Percentiles rank a stretch among this genome's conserved stretches.
Conservation (phyloP, 768 basidiomycete species). For the Pholiota molesta region DNA sequence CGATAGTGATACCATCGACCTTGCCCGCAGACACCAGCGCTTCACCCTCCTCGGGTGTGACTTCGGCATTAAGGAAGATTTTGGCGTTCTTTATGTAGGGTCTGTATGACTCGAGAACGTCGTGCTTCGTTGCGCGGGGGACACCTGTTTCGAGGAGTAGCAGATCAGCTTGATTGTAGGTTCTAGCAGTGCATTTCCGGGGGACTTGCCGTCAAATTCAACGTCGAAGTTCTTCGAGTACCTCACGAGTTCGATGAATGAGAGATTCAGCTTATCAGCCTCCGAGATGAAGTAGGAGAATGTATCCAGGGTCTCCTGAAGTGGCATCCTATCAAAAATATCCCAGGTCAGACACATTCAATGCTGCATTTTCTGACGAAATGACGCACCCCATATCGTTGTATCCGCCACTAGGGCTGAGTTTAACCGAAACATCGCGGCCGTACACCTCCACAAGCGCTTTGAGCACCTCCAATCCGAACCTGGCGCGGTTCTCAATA, state of each 20-base stretch:
- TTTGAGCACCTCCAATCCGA: conserved; percentile 53
- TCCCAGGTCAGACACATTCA: not conserved
- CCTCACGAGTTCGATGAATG: conserved; percentile 15
- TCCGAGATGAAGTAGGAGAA: conserved; percentile 43
- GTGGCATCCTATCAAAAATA: conserved; percentile 37
- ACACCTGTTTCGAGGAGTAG: conserved; percentile 4
- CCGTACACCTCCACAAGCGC: conserved; percentile 44
- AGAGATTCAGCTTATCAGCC: conserved; percentile 36
- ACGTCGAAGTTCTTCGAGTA: conserved; percentile 7
- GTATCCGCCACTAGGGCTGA: conserved; percentile 44
- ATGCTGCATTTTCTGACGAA: not conserved
- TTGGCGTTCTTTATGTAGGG: conserved; percentile 23
- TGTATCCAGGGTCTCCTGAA: conserved; percentile 44
- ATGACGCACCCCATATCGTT: conserved; percentile 43
- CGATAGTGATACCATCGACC: conserved; percentile 39
- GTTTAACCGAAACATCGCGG: conserved; percentile 44
- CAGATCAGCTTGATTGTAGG: too few species aligned
- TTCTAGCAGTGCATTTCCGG: too few species aligned
- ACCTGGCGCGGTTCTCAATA: conserved; percentile 57
- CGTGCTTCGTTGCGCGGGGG: conserved; percentile 21
- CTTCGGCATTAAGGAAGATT: conserved; percentile 18
- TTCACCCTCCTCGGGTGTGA: conserved; percentile 34
- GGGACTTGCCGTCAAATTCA: conserved; percentile 7
- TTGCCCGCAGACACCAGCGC: conserved; percentile 34
- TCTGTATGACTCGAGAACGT: conserved; percentile 22